Evolutionary conservation across 345 rosid species (phyloP), one percentile per base, ranked within the genome.

Genomic region (Eucalyptus sideroxylon): DNA sequence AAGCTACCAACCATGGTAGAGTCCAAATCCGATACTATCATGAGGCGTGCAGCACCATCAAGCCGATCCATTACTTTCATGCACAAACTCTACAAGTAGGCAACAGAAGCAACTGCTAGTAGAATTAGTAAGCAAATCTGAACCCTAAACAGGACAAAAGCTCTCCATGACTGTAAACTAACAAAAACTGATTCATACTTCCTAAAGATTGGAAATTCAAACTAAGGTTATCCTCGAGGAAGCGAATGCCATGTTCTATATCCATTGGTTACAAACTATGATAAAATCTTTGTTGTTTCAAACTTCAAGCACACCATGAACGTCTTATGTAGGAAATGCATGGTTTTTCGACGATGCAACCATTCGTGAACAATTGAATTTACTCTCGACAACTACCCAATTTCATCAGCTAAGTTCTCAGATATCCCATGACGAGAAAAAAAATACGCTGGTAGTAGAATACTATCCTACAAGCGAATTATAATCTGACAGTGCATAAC

Each of bases 11-110:
- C 98, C 98, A 97, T 92, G 6, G 99, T 98, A 72, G 92, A 91
- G 92, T 98, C 99, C 86, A 98, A 99, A 93, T 96, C 99, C 11
- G 98, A 92, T 56, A 98, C 99, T 30, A 98, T 89, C 95, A 98
- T 94, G 60, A 98, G 96, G 42, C 92, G 94, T 45, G 97, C 96
- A 90, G 97, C 89, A 80, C 93, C 95, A 56, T 91, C 90, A 42
- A 96, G 93, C 91, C 93, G 92, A 88, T 96, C 95, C 98, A 96
- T 96, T 15, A 47, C 65, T 47, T 55, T 42, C 80, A 86, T 34
- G 21, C 87, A 49, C 87, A 9, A 87, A 88, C 23, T 65, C 82
- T 65, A 26, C 24, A 77, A 77, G 30, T 65, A 77, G 62, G 83
- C 59, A 53, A 86, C 88, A 53, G 40, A 44, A 53, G 65, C 45